Base-by-base conservation (phyloP, 441 rosid genomes). In the Erodium chrysanthum region DNA sequence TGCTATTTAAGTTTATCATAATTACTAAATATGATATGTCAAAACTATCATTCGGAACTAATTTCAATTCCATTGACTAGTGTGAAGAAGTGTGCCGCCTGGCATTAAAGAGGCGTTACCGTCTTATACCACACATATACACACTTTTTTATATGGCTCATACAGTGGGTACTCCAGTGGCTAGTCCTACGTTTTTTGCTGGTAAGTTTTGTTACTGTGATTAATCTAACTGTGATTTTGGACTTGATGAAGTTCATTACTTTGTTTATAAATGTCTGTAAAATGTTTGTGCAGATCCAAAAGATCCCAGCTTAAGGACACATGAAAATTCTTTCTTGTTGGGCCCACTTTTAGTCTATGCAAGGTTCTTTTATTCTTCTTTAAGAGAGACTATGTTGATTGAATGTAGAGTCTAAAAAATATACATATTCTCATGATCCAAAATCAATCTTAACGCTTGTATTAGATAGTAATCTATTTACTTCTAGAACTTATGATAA, bases 21-120 rank as follows among this genome's bases (percentile, higher is more conserved):
- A 5, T 62, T 66, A 15, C 42, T 68, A 66, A 35, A 66, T 64
- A 23, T 73, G 33, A 42, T 40, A 27, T 46, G 64, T 72, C 31
- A 11, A 54, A 18, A 17, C 44, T 56, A 21, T 29, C 40, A 42
- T 61, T 52, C 33, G 25, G 25, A 59, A 67, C 50, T 72, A 67
- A 79, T 65, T 73, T 50, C 8, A 10, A 58, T 75, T 75, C 27
- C 71, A 27, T 66, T 73, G 56, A 63, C 61, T 78, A 94, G 97
- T 91, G 97, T 71, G 97, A 94, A 76, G 96, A 91, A 79, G 96
- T 94, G 50, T 91, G 97, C 22, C 91, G 96, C 72, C 82, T 87
- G 11, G 97, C 99, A 69, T 68, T 94, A 81, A 88, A 77, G 85
- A 88, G 97, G 83, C 96, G 97, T 65, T 94, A 94, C 80, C 87